Conservation (phyloP, 2,329 filamentous ascomycete genomes). For the Colletotrichum viniferum region DNA sequence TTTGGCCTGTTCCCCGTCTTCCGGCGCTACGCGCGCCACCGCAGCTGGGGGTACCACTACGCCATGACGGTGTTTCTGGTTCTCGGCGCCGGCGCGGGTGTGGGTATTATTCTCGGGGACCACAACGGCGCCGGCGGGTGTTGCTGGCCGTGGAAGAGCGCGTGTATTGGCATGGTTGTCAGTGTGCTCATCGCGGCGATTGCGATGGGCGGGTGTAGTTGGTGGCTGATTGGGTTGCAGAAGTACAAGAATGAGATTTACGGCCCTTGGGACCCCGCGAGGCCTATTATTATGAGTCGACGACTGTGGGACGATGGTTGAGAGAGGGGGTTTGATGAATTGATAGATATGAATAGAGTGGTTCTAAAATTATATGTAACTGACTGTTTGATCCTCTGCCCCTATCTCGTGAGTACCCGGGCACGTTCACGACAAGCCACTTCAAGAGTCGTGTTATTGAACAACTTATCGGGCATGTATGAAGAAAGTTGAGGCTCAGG, state of each 20-base stretch:
- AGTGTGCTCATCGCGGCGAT: slow-evolving; percentile 76
- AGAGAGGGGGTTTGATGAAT: neutral
- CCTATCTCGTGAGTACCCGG: too few species aligned
- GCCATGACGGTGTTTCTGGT: slow-evolving; percentile 77
- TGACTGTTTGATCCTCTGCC: too few species aligned
- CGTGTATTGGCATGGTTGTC: slow-evolving; percentile 74
- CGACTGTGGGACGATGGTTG: slow-evolving; percentile 53
- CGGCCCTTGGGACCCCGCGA: slow-evolving; percentile 95
- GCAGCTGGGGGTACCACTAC: slow-evolving; percentile 82
- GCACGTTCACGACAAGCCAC: neutral
- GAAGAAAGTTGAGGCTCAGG: neutral
- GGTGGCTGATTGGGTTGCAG: slow-evolving; percentile 97
- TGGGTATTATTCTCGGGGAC: slow-evolving; percentile 66
- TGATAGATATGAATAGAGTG: neutral
- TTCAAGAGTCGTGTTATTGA: neutral
- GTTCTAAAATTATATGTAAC: neutral
- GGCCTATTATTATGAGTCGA: slow-evolving; percentile 80
- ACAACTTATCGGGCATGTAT: neutral
- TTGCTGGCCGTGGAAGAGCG: slow-evolving; percentile 56
- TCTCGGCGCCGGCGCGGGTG: slow-evolving; percentile 77
- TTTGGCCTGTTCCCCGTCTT: slow-evolving; percentile 99
- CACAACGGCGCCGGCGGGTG: slow-evolving; percentile 33
- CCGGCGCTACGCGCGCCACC: slow-evolving; percentile 81
- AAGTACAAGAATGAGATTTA: slow-evolving; percentile 99
- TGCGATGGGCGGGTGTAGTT: slow-evolving; percentile 91